phyloP scores from a whole-genome alignment of 2,329 filamentous ascomycete genomes.

The Aspergillus quadricinctus region DNA sequence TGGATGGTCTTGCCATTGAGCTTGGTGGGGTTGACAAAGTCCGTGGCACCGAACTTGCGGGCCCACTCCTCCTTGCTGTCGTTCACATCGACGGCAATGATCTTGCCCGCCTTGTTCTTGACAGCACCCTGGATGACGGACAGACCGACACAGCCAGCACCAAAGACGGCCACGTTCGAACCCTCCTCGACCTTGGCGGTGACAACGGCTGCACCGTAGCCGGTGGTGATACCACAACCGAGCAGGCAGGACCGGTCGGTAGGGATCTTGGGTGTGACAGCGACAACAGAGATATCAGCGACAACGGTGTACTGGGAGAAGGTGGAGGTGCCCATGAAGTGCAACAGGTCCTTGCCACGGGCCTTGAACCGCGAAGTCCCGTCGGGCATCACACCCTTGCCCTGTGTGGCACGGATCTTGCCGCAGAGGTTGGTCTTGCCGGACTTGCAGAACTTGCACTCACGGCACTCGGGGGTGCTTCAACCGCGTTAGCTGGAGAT shows the following conservation, averaged over 20 bases:
- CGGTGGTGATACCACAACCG: slow-evolving; percentile 97
- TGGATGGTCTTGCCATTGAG: slow-evolving; percentile 73
- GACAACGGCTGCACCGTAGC: slow-evolving; percentile 91
- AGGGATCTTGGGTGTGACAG: slow-evolving; percentile 81
- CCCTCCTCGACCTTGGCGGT: slow-evolving; percentile 90
- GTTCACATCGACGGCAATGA: slow-evolving; percentile 73
- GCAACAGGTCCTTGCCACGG: slow-evolving; percentile 90
- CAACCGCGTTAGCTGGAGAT: slow-evolving; percentile 1
- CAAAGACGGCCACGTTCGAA: slow-evolving; percentile 86
- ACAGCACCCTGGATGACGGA: slow-evolving; percentile 93
- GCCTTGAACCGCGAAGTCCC: slow-evolving; percentile 91
- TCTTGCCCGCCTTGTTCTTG: slow-evolving; percentile 66
- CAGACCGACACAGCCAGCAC: slow-evolving; percentile 91
- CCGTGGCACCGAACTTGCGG: slow-evolving; percentile 89
- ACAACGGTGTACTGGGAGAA: slow-evolving; percentile 99
- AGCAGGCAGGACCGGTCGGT: slow-evolving; percentile 96
- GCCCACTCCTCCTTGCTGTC: slow-evolving; percentile 86
- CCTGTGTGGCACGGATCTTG: slow-evolving; percentile 97
- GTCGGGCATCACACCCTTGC: slow-evolving; percentile 94
- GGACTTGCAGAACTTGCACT: slow-evolving; percentile 99
- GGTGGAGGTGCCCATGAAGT: slow-evolving; percentile 99
- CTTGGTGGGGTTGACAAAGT: slow-evolving; percentile 92
- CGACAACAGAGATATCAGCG: slow-evolving; percentile 95
- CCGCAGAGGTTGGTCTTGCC: slow-evolving; percentile 99
- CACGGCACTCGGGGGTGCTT: slow-evolving; percentile 91